Evolutionary conservation across 1,139 yeast genomes (phyloP), one percentile per base, ranked within the genome.

Genomic region (Magnusiomyces clavatus): DNA sequence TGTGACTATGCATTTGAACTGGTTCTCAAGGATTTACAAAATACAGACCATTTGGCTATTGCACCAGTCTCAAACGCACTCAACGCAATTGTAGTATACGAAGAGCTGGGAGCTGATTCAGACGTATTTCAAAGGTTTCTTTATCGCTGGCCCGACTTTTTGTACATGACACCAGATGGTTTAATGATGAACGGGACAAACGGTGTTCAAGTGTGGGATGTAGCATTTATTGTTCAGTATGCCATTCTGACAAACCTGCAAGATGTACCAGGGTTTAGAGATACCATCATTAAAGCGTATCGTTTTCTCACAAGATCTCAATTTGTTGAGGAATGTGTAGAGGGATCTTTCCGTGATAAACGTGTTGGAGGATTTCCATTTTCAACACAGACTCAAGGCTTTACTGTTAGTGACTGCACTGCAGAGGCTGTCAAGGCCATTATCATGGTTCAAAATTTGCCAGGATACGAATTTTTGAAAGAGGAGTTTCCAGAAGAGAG

Each of bases 181-280:
- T 77, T 92, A 82, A 81, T 92, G 3, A 85, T 87, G 53, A 87
- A 86, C 86, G 99, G 99, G 10, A 94, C 99, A 0, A 94, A 94
- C 67, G 99, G 99, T 34, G 89, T 88, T 0, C 99, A 94, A 67
- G 90, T 86, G 1, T 94, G 99, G 98, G 99, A 94, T 67, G 83
- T 83, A 19, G 90, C 97, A 0, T 92, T 94, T 69, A 84, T 86
- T 60, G 74, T 92, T 35, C 98, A 94, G 64, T 88, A 88, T 62
- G 77, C 81, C 57, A 82, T 87, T 55, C 73, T 79, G 64, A 86
- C 96, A 0, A 96, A 96, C 0, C 68, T 92, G 36, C 92, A 86
- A 1, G 84, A 82, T 41, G 63, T 75, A 43, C 83, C 86, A 0
- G 81, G 82, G 64, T 88, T 79, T 65, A 80, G 78, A 51, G 79